Percentiles rank a stretch among this genome's conserved stretches.
These are phyloP conservation scores for Rubus parviflorus DNA, from an alignment of 306 rosid genomes.

Conservation along the genomic window DNA sequence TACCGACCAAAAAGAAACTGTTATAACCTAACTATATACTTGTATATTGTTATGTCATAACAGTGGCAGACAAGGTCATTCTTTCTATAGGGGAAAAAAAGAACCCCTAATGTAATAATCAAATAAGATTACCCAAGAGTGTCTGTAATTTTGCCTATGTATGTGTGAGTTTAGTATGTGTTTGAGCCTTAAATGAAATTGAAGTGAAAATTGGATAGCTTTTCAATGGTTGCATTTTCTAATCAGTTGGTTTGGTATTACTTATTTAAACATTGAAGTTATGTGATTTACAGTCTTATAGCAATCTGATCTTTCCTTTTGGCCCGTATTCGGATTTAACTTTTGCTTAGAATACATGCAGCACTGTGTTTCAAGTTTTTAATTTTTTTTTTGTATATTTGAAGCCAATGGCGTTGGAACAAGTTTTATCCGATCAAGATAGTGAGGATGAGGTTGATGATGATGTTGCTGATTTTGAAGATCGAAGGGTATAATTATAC, in stretches of 20 bases:
- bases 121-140: neutral
- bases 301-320: neutral
- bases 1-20: neutral
- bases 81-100: neutral
- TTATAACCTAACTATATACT: neutral
- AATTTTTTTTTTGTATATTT: slow-evolving; percentile 27
- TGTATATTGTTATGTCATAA: neutral
- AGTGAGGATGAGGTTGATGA: slow-evolving; percentile 92
- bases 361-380: neutral
- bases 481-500: slow-evolving; percentile 52
- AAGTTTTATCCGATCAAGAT: slow-evolving; percentile 61
- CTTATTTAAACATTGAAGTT: neutral
- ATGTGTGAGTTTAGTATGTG: neutral
- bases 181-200: neutral
- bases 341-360: neutral
- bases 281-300: neutral
- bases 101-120: neutral
- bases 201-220: neutral
- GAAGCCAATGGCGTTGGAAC: slow-evolving; percentile 75
- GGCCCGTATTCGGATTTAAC: neutral
- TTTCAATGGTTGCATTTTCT: neutral
- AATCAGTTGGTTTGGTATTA: neutral
- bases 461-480: slow-evolving; percentile 66
- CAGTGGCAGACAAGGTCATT: neutral
- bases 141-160: neutral